Conservation (phyloP, 2,329 filamentous ascomycete species). For the Metarhizium anisopliae region DNA sequence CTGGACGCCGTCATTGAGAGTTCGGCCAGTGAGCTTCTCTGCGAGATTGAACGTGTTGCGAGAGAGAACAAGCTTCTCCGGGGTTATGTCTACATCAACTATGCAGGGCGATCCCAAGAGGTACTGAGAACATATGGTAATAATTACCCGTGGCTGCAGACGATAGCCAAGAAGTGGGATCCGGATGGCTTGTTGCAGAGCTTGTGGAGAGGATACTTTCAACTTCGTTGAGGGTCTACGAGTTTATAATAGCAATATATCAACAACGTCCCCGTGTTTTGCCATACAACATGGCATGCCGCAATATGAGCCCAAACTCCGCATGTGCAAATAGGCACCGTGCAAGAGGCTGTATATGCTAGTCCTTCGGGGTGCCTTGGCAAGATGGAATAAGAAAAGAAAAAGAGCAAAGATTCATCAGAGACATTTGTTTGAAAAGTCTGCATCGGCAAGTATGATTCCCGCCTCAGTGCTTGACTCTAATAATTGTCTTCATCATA, state of each 20-base stretch:
- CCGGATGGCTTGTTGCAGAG: constrained; percentile 16
- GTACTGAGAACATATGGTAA: constrained; percentile 29
- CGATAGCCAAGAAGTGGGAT: constrained; percentile 18
- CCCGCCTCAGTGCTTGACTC: constrained; percentile 94
- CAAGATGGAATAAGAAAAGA: background rate
- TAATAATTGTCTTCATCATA: constrained; percentile 86
- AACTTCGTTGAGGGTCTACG: background rate
- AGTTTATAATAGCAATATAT: background rate
- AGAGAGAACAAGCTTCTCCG: constrained; percentile 18
- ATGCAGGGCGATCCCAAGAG: constrained; percentile 27
- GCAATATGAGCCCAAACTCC: background rate
- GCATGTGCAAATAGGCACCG: too few species aligned
- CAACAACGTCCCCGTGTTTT: too few species aligned
- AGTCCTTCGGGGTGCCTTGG: too few species aligned
- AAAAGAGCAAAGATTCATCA: constrained; percentile 11
- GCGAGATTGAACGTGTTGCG: constrained; percentile 15
- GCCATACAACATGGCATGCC: background rate
- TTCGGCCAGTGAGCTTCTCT: background rate
- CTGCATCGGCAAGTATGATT: constrained; percentile 20
- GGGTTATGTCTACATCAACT: constrained; percentile 25
- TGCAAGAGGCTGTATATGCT: background rate
- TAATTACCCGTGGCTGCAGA: constrained; percentile 19
- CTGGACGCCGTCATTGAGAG: constrained; percentile 17
- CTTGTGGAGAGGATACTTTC: constrained; percentile 15
- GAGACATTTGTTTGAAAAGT: constrained; percentile 20